Percentiles rank a stretch among this genome's conserved stretches.
Evolutionary conservation across 2,329 filamentous ascomycete species (phyloP).

Genomic region (Phialocephala subalpina): DNA sequence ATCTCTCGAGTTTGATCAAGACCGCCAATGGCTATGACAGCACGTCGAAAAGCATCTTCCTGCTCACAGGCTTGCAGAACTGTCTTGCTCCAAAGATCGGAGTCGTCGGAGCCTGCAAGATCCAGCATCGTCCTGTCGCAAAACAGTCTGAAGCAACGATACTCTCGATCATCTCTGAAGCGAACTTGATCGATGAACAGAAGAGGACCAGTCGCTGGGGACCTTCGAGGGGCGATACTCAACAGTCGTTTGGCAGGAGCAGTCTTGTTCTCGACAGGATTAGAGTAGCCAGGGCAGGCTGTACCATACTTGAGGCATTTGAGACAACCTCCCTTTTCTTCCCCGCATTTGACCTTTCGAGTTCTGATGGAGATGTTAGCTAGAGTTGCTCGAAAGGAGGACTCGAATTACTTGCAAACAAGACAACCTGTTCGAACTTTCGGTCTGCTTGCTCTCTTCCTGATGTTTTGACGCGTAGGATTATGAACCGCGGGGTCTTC

Average conservation of each 20-base stretch:
- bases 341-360: constrained; percentile 15
- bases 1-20: constrained; percentile 5
- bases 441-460: not conserved
- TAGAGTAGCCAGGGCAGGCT: constrained; percentile 6
- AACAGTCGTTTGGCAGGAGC: not conserved
- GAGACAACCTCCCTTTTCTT: not conserved
- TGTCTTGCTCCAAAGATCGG: constrained; percentile 7
- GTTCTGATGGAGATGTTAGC: not conserved
- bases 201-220: not conserved
- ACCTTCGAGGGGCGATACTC: not conserved
- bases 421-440: constrained; percentile 14
- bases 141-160: constrained; percentile 10
- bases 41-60: constrained; percentile 6
- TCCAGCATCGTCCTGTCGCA: constrained; percentile 14
- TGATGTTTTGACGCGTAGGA: not conserved
- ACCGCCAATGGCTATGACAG: constrained; percentile 15
- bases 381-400: not conserved
- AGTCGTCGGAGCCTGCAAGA: constrained; percentile 10
- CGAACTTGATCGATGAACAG: not conserved
- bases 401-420: constrained; percentile 8
- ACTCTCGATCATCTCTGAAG: constrained; percentile 4
- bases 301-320: constrained; percentile 10
- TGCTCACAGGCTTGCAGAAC: constrained; percentile 15
- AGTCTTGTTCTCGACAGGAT: not conserved
- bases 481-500: no score